Conservation (phyloP, 1,284 basidiomycete species). For the Cryptococcus maquisensis region DNA sequence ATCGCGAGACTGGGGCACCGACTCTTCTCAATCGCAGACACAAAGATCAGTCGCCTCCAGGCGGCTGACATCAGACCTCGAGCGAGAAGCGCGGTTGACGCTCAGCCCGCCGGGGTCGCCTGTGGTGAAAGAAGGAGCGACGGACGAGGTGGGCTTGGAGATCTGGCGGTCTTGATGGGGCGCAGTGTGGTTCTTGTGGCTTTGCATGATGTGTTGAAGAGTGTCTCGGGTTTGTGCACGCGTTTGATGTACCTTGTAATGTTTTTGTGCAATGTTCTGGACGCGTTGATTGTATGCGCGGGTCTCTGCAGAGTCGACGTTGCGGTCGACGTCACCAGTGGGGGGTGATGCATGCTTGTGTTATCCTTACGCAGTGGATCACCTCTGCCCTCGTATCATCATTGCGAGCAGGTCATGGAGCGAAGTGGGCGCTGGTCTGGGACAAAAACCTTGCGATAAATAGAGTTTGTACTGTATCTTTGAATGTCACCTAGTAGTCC, state of each 20-base stretch:
- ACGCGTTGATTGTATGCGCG: too few species aligned
- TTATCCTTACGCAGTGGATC: too few species aligned
- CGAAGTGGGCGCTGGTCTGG: too few species aligned
- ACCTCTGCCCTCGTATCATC: too few species aligned
- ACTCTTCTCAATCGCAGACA: background rate
- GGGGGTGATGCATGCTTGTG: too few species aligned
- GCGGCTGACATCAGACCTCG: slow-evolving; percentile 3
- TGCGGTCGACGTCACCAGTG: too few species aligned
- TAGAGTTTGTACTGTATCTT: too few species aligned
- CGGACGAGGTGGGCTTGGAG: slow-evolving; percentile 5
- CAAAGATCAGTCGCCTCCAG: background rate
- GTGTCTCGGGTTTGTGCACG: background rate
- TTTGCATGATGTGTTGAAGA: background rate
- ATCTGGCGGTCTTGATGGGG: background rate
- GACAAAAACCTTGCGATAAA: too few species aligned
- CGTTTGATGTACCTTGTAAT: background rate
- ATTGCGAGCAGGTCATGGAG: too few species aligned
- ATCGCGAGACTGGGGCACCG: background rate
- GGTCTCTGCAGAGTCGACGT: too few species aligned
- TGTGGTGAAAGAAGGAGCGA: background rate
- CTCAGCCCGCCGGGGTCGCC: slow-evolving; percentile 15
- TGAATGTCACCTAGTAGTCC: too few species aligned
- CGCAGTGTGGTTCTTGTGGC: background rate
- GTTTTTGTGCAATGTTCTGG: background rate
- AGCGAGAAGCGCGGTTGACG: slow-evolving; percentile 12